phyloP scores from a whole-genome alignment of 2,329 filamentous ascomycete genomes.

The Lachnum nothofagi region DNA sequence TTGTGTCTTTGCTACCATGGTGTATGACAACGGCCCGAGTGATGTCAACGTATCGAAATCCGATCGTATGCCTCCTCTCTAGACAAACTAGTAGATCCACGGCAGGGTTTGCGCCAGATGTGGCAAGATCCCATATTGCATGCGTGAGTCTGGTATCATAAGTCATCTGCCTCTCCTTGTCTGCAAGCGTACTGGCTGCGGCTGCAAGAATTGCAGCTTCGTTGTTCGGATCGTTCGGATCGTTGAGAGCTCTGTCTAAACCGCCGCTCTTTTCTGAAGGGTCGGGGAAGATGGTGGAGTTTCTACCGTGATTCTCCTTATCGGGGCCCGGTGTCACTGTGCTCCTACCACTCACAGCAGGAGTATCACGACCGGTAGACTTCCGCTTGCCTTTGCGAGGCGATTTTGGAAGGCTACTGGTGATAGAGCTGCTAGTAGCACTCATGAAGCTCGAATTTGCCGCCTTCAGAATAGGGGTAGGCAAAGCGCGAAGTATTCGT shows the following conservation, averaged over 20 bases:
- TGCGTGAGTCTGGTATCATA: slow-evolving; percentile 87
- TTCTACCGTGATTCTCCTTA: slow-evolving; percentile 30
- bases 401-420: slow-evolving; percentile 67
- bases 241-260: slow-evolving; percentile 25
- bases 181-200: slow-evolving; percentile 57
- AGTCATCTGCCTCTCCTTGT: slow-evolving; percentile 65
- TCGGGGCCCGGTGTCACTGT: slow-evolving; percentile 35
- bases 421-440: slow-evolving; percentile 80
- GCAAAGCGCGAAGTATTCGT: slow-evolving; percentile 80
- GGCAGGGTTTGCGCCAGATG: slow-evolving; percentile 84
- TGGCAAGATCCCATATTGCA: slow-evolving; percentile 90
- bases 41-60: slow-evolving; percentile 95
- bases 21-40: slow-evolving; percentile 87
- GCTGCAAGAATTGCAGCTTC: slow-evolving; percentile 39
- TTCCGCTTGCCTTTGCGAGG: slow-evolving; percentile 58
- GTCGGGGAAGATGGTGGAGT: slow-evolving; percentile 28
- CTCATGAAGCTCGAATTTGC: slow-evolving; percentile 96
- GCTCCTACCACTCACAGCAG: slow-evolving; percentile 31
- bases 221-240: slow-evolving; percentile 28
- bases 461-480: slow-evolving; percentile 84
- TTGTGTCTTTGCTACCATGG: slow-evolving; percentile 82
- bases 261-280: slow-evolving; percentile 24
- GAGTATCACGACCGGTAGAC: slow-evolving; percentile 38
- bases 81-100: slow-evolving; percentile 90
- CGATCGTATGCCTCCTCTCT: slow-evolving; percentile 83